phyloP scores from a whole-genome alignment of 2,329 filamentous ascomycete genomes.

The Proliferodiscus dingleyae region DNA sequence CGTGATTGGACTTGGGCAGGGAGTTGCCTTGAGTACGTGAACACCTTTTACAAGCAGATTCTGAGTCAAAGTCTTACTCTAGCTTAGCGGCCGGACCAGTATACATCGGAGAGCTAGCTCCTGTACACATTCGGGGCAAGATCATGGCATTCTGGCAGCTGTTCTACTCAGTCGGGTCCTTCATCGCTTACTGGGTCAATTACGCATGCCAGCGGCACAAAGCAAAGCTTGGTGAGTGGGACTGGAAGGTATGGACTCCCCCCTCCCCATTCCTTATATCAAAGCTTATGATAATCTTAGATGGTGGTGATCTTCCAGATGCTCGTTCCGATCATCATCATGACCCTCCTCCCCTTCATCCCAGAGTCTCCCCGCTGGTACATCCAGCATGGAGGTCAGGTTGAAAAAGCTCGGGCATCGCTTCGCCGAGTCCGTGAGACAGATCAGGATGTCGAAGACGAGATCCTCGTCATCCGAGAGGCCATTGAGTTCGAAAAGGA shows the following conservation, averaged over 20 bases:
- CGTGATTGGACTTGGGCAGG: constrained; percentile 65
- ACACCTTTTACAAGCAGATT: not conserved
- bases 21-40: constrained; percentile 54
- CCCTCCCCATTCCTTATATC: not conserved
- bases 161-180: constrained; percentile 61
- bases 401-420: constrained; percentile 53
- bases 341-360: constrained; percentile 57
- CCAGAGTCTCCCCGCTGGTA: constrained; percentile 66
- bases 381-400: constrained; percentile 53
- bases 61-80: not conserved
- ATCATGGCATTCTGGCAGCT: constrained; percentile 69
- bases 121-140: constrained; percentile 57
- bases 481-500: constrained; percentile 70
- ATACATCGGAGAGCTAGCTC: constrained; percentile 66
- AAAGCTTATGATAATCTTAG: not conserved
- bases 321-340: constrained; percentile 56
- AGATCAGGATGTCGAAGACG: constrained; percentile 62
- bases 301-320: constrained; percentile 64
- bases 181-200: constrained; percentile 62
- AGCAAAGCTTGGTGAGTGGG: constrained; percentile 58
- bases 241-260: constrained; percentile 54
- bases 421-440: constrained; percentile 58
- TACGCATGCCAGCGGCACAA: constrained; percentile 56
- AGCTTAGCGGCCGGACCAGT: constrained; percentile 57
- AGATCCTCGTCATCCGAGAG: constrained; percentile 59